A percentile compares a stretch with the other conserved stretches of the same genome.
Evolutionary conservation across 768 basidiomycete species (phyloP).

Genomic region (Panus rudis): DNA sequence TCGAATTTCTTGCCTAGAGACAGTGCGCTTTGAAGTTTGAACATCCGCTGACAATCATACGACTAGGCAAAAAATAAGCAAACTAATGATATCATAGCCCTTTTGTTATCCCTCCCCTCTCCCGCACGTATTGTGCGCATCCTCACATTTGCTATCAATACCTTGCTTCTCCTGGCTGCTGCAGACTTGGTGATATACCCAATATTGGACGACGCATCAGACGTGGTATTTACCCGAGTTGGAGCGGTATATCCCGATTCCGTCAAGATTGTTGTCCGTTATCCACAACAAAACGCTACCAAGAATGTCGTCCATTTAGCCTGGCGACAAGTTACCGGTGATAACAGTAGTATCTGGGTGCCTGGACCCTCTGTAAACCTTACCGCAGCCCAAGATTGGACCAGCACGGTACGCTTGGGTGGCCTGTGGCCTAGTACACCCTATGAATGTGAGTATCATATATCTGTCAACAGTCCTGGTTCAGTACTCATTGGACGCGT

Average conservation of each 20-base stretch:
- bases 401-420: conserved; percentile 41
- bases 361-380: conserved; percentile 46
- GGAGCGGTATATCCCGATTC: conserved; percentile 63
- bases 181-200: conserved; percentile 52
- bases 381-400: conserved; percentile 47
- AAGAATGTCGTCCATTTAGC: conserved; percentile 31
- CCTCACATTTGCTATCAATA: conserved; percentile 32
- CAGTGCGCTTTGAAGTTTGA: too few species aligned
- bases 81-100: too few species aligned
- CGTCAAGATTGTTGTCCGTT: conserved; percentile 57
- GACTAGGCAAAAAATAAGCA: too few species aligned
- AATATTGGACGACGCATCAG: conserved; percentile 43
- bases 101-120: conserved; percentile 29
- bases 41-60: too few species aligned
- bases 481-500: conserved; percentile 3
- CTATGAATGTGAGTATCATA: conserved; percentile 59
- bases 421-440: conserved; percentile 63
- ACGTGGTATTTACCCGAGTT: conserved; percentile 58
- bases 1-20: too few species aligned
- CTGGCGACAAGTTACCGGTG: conserved; percentile 31
- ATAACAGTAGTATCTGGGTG: conserved; percentile 37
- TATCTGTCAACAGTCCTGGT: too few species aligned
- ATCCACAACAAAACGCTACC: conserved; percentile 34
- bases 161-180: conserved; percentile 27
- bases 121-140: conserved; percentile 16